Base-by-base conservation (phyloP, 345 rosid genomes). In the Passiflora organensis region DNA sequence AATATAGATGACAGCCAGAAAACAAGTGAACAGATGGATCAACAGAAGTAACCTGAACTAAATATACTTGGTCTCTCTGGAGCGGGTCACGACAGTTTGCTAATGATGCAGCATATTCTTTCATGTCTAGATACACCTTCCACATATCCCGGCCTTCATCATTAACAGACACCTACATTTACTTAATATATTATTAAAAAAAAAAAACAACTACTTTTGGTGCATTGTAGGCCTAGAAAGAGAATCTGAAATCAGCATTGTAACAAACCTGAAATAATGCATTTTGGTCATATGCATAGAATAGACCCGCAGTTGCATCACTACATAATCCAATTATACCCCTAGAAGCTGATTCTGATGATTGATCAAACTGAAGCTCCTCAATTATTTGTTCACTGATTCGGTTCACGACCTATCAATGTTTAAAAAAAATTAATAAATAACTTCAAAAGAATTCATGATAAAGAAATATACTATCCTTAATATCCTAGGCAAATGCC, bases 131-230 rank as follows among this genome's bases (percentile, higher is more conserved):
- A 75, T 93, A 83, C 56, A 93, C 96, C 85, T 85, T 93, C 99
- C 99, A 93, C 99, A 93, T 93, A 74, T 89, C 96, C 55, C 95
- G 82, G 53, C 85, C 87, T 83, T 93, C 99, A 20, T 93, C 99
- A 72, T 72, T 78, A 56, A 93, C 91, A 59, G 99, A 89, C 39
- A 93, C 96, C 99, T 93, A 67, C 1, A 56, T 50, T 44, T 41
- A 41, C 13, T 22, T 44, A 38, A 12, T 58, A 13, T 57, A 47
- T 22, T 22, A 53, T 32, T 13, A 41, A 43, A 23, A 58, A 2
- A 32, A 20, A 42, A 19, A 58, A 45, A 50, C 34, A 28, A 28
- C 22, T 56, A 42, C 24, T 51, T 25, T 38, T 13, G 12, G 17
- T 17, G 53, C 59, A 70, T 60, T 39, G 38, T 13, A 4, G 48